Evolutionary conservation across 108 stramenopile genomes (phyloP).

Genomic region (Fistulifera pelliculosa): DNA sequence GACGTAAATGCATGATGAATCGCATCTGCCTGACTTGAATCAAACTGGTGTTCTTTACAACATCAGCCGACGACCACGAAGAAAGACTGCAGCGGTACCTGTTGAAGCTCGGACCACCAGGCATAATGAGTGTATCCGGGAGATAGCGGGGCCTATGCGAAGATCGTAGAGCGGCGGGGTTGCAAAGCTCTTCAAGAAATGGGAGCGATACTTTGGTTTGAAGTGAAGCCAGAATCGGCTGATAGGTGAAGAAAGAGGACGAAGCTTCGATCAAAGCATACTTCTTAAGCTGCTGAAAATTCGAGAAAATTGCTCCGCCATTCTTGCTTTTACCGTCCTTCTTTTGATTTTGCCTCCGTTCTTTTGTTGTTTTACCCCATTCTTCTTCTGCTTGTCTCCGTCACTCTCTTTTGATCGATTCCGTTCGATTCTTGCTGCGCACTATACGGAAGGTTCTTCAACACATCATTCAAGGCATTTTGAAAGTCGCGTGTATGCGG

Average conservation of each 20-base stretch:
- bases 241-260: slow-evolving; percentile 39
- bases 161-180: not conserved
- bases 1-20: slow-evolving; percentile 25
- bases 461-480: slow-evolving; percentile 13
- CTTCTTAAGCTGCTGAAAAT: slow-evolving; percentile 10
- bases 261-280: slow-evolving; percentile 40
- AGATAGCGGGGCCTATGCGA: slow-evolving; percentile 16
- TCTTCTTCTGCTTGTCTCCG: not conserved
- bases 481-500: slow-evolving; percentile 9
- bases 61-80: slow-evolving; percentile 4
- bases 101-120: slow-evolving; percentile 6
- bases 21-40: slow-evolving; percentile 29
- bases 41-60: slow-evolving; percentile 24
- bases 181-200: slow-evolving; percentile 20
- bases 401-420: not conserved
- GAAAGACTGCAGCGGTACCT: slow-evolving; percentile 1
- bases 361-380: no score
- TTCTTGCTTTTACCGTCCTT: not conserved
- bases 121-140: slow-evolving; percentile 14
- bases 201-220: slow-evolving; percentile 25
- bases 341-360: no score
- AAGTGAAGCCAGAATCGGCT: slow-evolving; percentile 29
- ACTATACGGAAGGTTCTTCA: slow-evolving; percentile 8
- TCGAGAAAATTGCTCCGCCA: not conserved
- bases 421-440: not conserved